Conservation (phyloP, 2,329 filamentous ascomycete genomes). For the Fusarium goolgardi region DNA sequence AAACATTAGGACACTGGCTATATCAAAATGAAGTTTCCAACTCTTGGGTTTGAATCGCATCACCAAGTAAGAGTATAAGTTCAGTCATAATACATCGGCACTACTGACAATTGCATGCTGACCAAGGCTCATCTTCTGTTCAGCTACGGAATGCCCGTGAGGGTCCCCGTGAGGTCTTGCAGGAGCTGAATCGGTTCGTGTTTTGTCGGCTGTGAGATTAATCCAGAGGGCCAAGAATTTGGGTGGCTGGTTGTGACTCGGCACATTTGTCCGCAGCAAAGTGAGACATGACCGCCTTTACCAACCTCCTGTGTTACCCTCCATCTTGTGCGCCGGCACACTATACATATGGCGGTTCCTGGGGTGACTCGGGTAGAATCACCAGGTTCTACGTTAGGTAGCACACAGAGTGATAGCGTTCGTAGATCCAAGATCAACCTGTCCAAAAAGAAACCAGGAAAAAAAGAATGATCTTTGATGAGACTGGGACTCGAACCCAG, state of each 20-base stretch:
- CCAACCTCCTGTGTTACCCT: neutral
- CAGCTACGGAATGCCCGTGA: neutral
- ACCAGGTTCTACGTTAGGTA: neutral
- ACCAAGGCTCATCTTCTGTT: neutral
- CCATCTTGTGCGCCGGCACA: neutral
- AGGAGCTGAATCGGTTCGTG: neutral
- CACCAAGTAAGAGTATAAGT: too few species aligned
- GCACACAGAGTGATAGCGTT: too few species aligned
- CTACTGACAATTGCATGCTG: neutral
- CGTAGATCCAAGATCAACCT: neutral
- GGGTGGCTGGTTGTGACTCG: conserved; percentile 10
- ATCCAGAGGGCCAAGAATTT: neutral
- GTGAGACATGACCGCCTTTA: neutral
- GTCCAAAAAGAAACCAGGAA: neutral
- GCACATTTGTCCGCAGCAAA: neutral
- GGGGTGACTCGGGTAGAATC: too few species aligned
- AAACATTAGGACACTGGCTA: neutral
- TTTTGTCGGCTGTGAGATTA: neutral
- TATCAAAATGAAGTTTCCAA: too few species aligned
- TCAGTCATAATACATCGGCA: neutral
- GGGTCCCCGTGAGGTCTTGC: neutral
- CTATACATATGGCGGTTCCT: too few species aligned
- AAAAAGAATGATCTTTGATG: conserved; percentile 12
- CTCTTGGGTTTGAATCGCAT: neutral
- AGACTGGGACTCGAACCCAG: conserved; percentile 38